Conservation (phyloP, 164 flowering plant genomes). For the Piper betle region DNA sequence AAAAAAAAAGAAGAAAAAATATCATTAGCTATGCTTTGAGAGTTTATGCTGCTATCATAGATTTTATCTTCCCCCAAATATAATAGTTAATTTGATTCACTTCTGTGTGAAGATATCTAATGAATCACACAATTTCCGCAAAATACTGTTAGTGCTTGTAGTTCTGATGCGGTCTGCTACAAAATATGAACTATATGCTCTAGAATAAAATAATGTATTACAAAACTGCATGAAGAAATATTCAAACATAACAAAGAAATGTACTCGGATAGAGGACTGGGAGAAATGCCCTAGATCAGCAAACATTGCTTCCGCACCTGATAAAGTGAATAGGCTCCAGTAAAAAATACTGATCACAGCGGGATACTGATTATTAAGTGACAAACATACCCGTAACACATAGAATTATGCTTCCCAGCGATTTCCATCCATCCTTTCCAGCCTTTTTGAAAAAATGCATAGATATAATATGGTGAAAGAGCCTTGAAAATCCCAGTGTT, state of each 20-base stretch:
- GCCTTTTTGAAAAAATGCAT: slow-evolving; percentile 29
- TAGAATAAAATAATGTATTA: too few relatives aligned
- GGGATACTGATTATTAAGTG: neutral
- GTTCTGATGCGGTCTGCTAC: too few relatives aligned
- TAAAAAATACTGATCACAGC: neutral
- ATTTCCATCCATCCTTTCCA: slow-evolving; percentile 44
- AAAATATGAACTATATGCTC: too few relatives aligned
- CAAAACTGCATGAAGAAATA: neutral
- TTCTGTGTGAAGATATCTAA: too few relatives aligned
- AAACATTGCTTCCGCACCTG: slow-evolving; percentile 84
- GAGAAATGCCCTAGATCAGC: slow-evolving; percentile 76
- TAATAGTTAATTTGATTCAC: too few relatives aligned
- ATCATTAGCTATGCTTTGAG: neutral
- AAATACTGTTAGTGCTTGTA: too few relatives aligned
- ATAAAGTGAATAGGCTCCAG: neutral
- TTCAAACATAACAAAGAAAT: neutral
- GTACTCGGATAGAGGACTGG: slow-evolving; percentile 38
- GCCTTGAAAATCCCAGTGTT: slow-evolving; percentile 34
- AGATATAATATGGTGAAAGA: slow-evolving; percentile 40
- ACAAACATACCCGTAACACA: slow-evolving; percentile 43
- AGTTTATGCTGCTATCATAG: too few relatives aligned
- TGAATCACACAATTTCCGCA: too few relatives aligned
- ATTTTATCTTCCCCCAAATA: too few relatives aligned
- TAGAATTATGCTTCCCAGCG: slow-evolving; percentile 47
- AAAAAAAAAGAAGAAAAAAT: neutral